These are phyloP conservation scores for Huntiella moniliformis DNA, from an alignment of 2,329 filamentous ascomycete genomes.

Conservation along the genomic window DNA sequence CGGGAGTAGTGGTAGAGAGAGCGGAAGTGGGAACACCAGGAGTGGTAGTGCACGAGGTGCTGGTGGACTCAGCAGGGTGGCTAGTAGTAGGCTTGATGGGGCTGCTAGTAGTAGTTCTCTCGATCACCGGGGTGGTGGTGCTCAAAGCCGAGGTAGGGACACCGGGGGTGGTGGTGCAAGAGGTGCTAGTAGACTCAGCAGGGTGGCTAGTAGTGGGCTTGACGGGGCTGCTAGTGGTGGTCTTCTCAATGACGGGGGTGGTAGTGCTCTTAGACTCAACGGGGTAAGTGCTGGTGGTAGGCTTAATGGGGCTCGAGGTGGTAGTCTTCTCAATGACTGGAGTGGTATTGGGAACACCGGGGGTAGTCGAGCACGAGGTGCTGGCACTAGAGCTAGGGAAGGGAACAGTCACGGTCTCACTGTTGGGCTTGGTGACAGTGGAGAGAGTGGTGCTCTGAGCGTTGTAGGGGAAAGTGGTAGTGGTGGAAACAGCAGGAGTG, in stretches of 20 bases:
- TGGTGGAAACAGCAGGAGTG: neutral
- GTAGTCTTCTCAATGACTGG: neutral
- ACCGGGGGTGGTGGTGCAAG: no score
- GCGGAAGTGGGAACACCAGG: no score
- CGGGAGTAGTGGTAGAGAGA: no score
- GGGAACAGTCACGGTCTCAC: neutral
- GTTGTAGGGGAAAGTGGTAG: neutral
- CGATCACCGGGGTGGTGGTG: no score
- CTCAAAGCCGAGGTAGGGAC: no score
- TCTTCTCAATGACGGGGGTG: no score
- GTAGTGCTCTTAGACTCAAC: neutral
- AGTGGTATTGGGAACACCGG: neutral
- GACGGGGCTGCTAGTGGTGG: no score
- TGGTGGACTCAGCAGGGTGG: no score
- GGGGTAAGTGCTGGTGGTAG: neutral
- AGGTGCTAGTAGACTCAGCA: neutral
- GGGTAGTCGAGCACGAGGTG: neutral
- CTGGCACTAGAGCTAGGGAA: neutral
- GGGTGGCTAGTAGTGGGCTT: slow-evolving; percentile 1
- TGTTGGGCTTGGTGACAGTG: no score
- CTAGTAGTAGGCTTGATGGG: neutral
- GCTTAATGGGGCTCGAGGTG: neutral
- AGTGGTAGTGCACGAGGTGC: no score
- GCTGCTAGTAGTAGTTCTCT: no score
- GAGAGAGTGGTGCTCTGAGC: neutral